Conservation (phyloP, 1,139 yeast genomes). For the Suhomyces atakaporum region DNA sequence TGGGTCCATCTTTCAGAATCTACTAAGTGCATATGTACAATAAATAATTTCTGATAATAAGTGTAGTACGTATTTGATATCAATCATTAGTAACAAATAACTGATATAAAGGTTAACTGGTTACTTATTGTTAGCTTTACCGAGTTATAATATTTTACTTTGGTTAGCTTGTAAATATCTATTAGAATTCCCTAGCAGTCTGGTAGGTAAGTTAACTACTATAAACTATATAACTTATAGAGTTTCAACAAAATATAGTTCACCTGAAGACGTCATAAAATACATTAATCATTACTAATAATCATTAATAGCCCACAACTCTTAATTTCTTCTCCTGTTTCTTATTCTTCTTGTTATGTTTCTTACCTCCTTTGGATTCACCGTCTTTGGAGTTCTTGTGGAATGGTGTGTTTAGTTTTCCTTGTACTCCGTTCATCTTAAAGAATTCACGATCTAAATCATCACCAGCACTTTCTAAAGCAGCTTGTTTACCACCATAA, state of each 20-base stretch:
- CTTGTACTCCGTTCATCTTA: slow-evolving; percentile 62
- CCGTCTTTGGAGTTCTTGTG: slow-evolving; percentile 55
- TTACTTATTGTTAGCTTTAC: not conserved
- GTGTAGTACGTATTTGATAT: no score
- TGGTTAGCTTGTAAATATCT: no score
- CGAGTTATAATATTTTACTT: no score
- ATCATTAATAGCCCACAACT: slow-evolving; percentile 39
- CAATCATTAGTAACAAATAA: not conserved
- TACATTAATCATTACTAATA: slow-evolving; percentile 7
- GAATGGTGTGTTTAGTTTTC: slow-evolving; percentile 70
- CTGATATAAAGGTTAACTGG: not conserved
- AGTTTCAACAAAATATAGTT: not conserved
- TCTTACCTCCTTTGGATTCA: slow-evolving; percentile 42
- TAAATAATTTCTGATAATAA: slow-evolving; percentile 2
- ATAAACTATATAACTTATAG: not conserved
- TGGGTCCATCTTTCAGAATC: slow-evolving; percentile 99
- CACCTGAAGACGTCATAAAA: not conserved
- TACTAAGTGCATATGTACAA: slow-evolving; percentile 56
- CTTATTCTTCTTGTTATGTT: slow-evolving; percentile 78
- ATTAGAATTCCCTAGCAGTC: no score
- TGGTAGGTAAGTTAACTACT: not conserved
- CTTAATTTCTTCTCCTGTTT: slow-evolving; percentile 55
- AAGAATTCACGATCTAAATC: slow-evolving; percentile 86
- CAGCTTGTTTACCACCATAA: slow-evolving; percentile 82
- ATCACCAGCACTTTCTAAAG: slow-evolving; percentile 72